Conservation (phyloP, 805 yeast genomes). For the Sugiyamaella smithiae region DNA sequence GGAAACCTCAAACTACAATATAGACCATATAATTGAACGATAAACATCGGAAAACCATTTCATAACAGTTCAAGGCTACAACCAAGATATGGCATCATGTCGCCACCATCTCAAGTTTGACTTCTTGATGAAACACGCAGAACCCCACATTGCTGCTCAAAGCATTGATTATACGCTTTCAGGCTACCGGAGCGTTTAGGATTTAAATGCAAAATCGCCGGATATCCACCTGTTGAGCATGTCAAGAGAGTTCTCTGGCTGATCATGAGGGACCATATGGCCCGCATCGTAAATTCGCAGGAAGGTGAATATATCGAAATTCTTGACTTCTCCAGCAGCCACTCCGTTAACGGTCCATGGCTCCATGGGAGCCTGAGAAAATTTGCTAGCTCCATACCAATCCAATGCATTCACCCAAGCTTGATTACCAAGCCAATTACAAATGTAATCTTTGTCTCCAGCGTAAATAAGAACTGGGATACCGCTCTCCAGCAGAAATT, state of each 20-base stretch:
- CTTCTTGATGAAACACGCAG: no score
- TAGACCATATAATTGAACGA: no score
- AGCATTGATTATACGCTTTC: no score
- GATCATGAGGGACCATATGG: constrained; percentile 88
- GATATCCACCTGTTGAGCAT: constrained; percentile 61
- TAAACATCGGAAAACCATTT: no score
- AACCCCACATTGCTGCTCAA: no score
- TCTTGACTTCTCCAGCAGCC: constrained; percentile 65
- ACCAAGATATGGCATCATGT: no score
- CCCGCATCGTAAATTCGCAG: constrained; percentile 83
- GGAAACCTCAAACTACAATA: no score
- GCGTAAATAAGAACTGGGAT: constrained; percentile 79
- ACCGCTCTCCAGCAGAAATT: constrained; percentile 58
- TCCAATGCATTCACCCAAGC: constrained; percentile 72
- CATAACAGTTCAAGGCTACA: no score
- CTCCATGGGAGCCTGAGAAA: constrained; percentile 36
- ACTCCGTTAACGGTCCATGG: constrained; percentile 40
- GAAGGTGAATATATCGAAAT: constrained; percentile 64
- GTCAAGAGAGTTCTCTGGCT: constrained; percentile 69
- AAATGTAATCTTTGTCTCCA: constrained; percentile 85
- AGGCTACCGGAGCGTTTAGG: no score
- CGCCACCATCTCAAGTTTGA: no score
- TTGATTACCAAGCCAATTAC: constrained; percentile 84
- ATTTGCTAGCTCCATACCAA: constrained; percentile 52
- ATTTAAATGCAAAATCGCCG: constrained; percentile 19